A percentile compares a stretch with the other conserved stretches of the same genome.
phyloP scores from a whole-genome alignment of 495 filamentous ascomycete species.

The Trichoderma parareesei region DNA sequence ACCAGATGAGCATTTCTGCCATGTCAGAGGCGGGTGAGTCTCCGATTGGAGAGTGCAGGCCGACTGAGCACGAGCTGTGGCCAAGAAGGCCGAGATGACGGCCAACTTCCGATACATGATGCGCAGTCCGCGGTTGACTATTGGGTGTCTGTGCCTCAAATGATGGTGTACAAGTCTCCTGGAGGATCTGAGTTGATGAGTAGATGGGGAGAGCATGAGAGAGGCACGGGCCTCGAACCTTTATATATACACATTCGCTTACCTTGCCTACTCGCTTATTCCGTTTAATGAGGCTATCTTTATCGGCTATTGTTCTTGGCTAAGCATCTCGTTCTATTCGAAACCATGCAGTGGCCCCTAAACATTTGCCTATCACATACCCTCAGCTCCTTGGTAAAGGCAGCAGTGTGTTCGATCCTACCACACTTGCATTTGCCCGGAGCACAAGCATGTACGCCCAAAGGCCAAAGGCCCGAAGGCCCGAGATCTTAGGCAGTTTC shows the following conservation, averaged over 20 bases:
- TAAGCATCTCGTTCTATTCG: background rate
- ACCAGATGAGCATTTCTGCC: constrained; percentile 46
- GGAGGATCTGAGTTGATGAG: background rate
- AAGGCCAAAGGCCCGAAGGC: background rate
- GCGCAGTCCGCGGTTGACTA: background rate
- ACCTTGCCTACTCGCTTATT: background rate
- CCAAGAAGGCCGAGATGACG: constrained; percentile 35
- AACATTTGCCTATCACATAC: background rate
- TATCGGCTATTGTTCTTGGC: background rate
- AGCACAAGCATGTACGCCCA: background rate
- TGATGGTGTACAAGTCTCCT: background rate
- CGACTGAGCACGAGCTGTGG: constrained; percentile 43
- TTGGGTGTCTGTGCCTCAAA: background rate
- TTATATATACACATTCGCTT: background rate
- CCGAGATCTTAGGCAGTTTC: background rate
- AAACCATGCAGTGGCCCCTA: background rate
- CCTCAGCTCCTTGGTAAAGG: background rate
- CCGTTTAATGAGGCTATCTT: background rate
- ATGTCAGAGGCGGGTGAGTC: constrained; percentile 48
- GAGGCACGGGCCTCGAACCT: background rate
- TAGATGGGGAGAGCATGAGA: background rate
- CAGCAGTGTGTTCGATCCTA: background rate
- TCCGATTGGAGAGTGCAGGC: constrained; percentile 48
- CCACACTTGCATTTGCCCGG: background rate
- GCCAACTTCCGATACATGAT: constrained; percentile 6